Percentiles rank a stretch among this genome's conserved stretches.
phyloP scores from a whole-genome alignment of 352 stramenopile genomes.

The Globisporangium nagaii region DNA sequence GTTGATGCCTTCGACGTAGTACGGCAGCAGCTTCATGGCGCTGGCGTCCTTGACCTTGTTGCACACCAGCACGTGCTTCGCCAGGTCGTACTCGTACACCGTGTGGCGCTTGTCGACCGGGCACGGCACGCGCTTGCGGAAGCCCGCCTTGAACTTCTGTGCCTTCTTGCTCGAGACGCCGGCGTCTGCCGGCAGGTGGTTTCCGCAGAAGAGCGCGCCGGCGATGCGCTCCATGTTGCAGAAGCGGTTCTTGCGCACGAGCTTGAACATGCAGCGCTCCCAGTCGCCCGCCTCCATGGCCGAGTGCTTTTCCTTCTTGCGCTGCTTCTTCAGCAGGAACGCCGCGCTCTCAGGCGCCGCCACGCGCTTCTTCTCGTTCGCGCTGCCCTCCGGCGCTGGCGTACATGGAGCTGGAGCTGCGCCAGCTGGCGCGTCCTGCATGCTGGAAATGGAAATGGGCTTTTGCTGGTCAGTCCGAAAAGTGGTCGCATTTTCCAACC shows the following conservation, averaged over 20 bases:
- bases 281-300: constrained; percentile 48
- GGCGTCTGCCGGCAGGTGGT: constrained; percentile 51
- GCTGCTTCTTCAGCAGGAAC: constrained; percentile 34
- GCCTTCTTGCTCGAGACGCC: constrained; percentile 41
- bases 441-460: too few species aligned
- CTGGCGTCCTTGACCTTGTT: constrained; percentile 70
- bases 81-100: constrained; percentile 73
- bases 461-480: too few species aligned
- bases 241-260: constrained; percentile 76
- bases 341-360: not conserved
- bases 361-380: constrained; percentile 28
- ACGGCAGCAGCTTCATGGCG: constrained; percentile 52
- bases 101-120: constrained; percentile 66
- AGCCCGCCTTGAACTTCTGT: constrained; percentile 54
- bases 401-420: too few species aligned
- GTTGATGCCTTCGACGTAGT: constrained; percentile 79
- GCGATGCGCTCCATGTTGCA: constrained; percentile 59
- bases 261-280: constrained; percentile 75
- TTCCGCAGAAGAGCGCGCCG: constrained; percentile 63
- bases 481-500: too few species aligned
- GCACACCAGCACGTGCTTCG: constrained; percentile 75
- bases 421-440: not conserved
- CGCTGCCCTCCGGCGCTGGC: not conserved
- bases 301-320: constrained; percentile 57
- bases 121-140: constrained; percentile 61